These are phyloP conservation scores for Fusarium udum DNA, from an alignment of 2,329 filamentous ascomycete genomes.

Conservation along the genomic window DNA sequence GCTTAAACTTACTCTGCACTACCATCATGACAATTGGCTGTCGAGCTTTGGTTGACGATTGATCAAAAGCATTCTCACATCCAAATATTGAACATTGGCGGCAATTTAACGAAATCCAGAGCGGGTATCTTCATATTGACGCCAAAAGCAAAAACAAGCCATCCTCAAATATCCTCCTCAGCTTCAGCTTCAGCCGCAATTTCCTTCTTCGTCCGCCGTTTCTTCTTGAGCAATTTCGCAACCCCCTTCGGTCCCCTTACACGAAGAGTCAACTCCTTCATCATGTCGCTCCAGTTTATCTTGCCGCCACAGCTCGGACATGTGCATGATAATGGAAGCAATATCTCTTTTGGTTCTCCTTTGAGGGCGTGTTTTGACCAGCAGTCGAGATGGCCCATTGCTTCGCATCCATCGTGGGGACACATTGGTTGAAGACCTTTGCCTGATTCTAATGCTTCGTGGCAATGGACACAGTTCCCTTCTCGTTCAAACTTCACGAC, in stretches of 20 bases:
- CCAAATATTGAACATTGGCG: not conserved
- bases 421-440: conserved; percentile 67
- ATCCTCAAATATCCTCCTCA: conserved; percentile 11
- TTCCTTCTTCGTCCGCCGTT: conserved; percentile 45
- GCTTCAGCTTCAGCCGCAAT: conserved; percentile 14
- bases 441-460: conserved; percentile 54
- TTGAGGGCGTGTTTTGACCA: conserved; percentile 64
- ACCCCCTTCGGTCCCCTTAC: conserved; percentile 76
- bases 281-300: conserved; percentile 78
- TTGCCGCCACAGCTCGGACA: conserved; percentile 75
- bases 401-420: conserved; percentile 62
- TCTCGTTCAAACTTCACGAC: conserved; percentile 66
- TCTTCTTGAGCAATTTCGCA: conserved; percentile 71
- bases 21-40: not conserved
- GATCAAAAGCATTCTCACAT: not conserved
- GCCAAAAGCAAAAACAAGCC: not conserved
- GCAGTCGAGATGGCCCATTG: conserved; percentile 68
- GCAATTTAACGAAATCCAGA: not conserved
- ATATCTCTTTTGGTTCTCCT: conserved; percentile 47
- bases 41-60: not conserved
- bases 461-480: conserved; percentile 64
- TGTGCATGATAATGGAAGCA: conserved; percentile 73
- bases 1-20: not conserved
- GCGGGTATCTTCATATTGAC: conserved; percentile 32
- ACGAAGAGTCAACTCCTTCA: conserved; percentile 83